phyloP scores from a whole-genome alignment of 208 protist genomes.

The Trypanosoma platydactyli region DNA sequence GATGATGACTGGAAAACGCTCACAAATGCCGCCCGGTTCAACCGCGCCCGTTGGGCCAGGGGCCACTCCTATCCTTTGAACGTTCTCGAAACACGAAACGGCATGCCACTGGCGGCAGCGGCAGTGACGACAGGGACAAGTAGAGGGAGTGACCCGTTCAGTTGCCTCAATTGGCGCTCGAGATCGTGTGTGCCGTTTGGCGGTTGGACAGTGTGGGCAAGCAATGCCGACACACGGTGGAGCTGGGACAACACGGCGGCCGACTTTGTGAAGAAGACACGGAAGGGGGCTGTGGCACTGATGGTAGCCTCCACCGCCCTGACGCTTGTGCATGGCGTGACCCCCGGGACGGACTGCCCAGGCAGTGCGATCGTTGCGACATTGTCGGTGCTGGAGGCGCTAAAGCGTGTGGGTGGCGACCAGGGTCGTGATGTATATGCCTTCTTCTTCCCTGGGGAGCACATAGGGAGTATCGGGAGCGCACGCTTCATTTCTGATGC shows the following conservation, averaged over 20 bases:
- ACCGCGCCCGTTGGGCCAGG: slow-evolving; percentile 23
- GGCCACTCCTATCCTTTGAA: slow-evolving; percentile 23
- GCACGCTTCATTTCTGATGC: slow-evolving; percentile 34
- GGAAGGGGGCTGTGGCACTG: slow-evolving; percentile 23
- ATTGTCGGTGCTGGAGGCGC: slow-evolving; percentile 26
- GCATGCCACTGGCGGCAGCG: slow-evolving; percentile 3
- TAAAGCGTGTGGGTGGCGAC: slow-evolving; percentile 9
- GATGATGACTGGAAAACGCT: slow-evolving; percentile 16
- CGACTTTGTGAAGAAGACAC: slow-evolving; percentile 30
- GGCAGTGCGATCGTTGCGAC: slow-evolving; percentile 35
- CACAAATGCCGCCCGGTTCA: slow-evolving; percentile 24
- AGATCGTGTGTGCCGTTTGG: slow-evolving; percentile 23
- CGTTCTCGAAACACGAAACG: slow-evolving; percentile 29
- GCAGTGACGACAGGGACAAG: neutral
- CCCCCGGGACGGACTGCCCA: slow-evolving; percentile 21
- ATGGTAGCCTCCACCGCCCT: slow-evolving; percentile 27
- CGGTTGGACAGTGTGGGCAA: slow-evolving; percentile 37
- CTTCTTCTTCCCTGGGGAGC: slow-evolving; percentile 42
- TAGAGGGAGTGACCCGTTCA: neutral
- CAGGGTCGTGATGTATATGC: slow-evolving; percentile 27
- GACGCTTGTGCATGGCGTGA: slow-evolving; percentile 22
- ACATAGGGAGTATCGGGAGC: slow-evolving; percentile 32
- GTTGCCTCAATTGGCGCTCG: slow-evolving; percentile 7
- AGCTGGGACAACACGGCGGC: slow-evolving; percentile 11
- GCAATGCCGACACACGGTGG: slow-evolving; percentile 29